Conservation (phyloP, 2,329 filamentous ascomycete species). For the Botrytis pseudocinerea region DNA sequence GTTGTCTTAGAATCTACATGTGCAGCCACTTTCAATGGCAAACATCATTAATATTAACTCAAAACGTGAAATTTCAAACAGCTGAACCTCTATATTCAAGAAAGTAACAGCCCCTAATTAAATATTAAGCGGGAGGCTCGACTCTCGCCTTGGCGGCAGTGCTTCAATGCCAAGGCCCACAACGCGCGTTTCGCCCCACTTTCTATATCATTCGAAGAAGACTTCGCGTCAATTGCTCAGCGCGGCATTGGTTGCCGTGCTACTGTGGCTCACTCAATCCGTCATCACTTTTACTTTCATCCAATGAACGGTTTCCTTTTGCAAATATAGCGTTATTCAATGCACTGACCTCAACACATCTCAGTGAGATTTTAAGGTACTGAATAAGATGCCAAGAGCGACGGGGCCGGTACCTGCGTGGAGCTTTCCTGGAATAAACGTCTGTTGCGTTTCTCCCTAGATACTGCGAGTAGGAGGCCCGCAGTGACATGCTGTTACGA, state of each 20-base stretch:
- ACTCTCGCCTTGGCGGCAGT: background rate
- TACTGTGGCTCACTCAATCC: background rate
- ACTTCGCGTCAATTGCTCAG: background rate
- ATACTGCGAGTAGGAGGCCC: background rate
- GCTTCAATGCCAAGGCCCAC: background rate
- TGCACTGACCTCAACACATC: background rate
- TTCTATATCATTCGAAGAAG: background rate
- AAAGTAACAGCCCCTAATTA: background rate
- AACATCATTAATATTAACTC: too few relatives aligned
- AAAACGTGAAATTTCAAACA: background rate
- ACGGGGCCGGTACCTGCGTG: background rate
- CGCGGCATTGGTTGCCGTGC: background rate
- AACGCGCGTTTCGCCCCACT: conserved; percentile 15
- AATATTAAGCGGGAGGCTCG: background rate
- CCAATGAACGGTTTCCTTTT: background rate
- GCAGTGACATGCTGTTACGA: background rate
- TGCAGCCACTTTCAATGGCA: background rate
- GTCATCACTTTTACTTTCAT: background rate
- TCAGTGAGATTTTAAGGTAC: background rate
- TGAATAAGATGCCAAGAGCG: background rate
- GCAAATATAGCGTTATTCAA: conserved; percentile 1
- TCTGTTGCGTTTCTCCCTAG: background rate
- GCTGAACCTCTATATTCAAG: background rate
- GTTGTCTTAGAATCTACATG: background rate
- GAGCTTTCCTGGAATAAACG: background rate